Conservation (phyloP, 2,329 filamentous ascomycete genomes). For the Emmonsiellopsis sp. region DNA sequence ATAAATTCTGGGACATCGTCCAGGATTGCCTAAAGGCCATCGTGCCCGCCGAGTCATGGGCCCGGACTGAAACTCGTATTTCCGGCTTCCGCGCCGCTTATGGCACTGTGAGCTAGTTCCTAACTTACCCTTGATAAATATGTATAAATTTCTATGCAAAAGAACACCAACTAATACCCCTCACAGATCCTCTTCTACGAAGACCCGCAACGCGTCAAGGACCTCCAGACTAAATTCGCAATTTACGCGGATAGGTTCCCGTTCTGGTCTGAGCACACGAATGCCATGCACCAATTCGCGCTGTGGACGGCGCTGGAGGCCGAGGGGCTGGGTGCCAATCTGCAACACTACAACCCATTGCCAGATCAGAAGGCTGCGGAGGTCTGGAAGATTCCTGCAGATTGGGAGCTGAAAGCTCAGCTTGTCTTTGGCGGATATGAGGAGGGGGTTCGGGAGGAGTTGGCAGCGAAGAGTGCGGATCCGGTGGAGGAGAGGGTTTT, state of each 20-base stretch:
- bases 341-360: constrained; percentile 80
- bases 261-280: not conserved
- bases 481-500: not conserved
- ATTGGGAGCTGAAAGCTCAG: not conserved
- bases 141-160: not conserved
- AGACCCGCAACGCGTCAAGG: not conserved
- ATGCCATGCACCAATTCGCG: constrained; percentile 48
- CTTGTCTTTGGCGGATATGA: not conserved
- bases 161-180: too few relatives aligned
- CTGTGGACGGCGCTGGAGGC: constrained; percentile 68
- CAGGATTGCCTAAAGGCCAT: not conserved
- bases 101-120: not conserved
- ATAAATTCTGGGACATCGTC: not conserved
- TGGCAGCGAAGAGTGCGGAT: not conserved
- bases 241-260: not conserved
- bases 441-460: not conserved
- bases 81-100: not conserved
- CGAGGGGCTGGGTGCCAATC: constrained; percentile 70
- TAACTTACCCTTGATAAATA: not conserved
- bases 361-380: constrained; percentile 59
- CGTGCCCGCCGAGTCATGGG: not conserved
- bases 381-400: constrained; percentile 32
- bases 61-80: not conserved
- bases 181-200: not conserved
- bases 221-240: not conserved